Conservation (phyloP, 441 rosid genomes). For the Bocquillonia castaneifolia region DNA sequence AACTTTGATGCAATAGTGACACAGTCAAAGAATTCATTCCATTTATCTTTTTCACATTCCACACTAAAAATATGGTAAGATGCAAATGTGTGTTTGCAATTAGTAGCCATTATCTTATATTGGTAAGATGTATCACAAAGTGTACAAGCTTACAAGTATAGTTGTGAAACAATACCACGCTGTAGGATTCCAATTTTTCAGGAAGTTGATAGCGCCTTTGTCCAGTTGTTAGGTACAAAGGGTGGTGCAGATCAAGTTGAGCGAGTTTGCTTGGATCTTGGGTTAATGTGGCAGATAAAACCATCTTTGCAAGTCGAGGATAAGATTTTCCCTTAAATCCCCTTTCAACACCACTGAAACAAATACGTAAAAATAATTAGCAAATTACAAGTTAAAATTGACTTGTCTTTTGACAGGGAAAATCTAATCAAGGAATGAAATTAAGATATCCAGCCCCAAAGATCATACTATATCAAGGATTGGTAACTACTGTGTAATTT, state of each 20-base stretch:
- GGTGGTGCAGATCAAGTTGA: conserved; percentile 89
- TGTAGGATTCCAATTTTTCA: conserved; percentile 73
- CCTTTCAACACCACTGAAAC: conserved; percentile 73
- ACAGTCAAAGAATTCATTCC: background rate
- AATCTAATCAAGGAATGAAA: background rate
- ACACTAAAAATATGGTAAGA: background rate
- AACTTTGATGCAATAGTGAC: background rate
- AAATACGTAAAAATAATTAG: conserved; percentile 12
- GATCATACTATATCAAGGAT: background rate
- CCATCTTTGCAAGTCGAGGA: conserved; percentile 86
- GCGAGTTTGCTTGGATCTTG: conserved; percentile 96
- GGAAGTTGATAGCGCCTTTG: conserved; percentile 67
- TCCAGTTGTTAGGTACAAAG: conserved; percentile 81
- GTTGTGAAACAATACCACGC: conserved; percentile 47
- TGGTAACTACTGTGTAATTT: background rate
- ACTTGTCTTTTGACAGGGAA: background rate
- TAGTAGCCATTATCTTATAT: background rate
- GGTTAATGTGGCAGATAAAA: conserved; percentile 86
- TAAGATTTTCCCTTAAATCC: conserved; percentile 72
- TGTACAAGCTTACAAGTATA: conserved; percentile 5
- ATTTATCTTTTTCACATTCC: conserved; percentile 7
- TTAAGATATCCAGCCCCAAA: background rate
- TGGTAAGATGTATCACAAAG: conserved; percentile 2
- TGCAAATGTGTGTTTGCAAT: background rate
- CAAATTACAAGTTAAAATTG: background rate